phyloP scores from a whole-genome alignment of 768 basidiomycete genomes.

The Pisolithus tinctorius region DNA sequence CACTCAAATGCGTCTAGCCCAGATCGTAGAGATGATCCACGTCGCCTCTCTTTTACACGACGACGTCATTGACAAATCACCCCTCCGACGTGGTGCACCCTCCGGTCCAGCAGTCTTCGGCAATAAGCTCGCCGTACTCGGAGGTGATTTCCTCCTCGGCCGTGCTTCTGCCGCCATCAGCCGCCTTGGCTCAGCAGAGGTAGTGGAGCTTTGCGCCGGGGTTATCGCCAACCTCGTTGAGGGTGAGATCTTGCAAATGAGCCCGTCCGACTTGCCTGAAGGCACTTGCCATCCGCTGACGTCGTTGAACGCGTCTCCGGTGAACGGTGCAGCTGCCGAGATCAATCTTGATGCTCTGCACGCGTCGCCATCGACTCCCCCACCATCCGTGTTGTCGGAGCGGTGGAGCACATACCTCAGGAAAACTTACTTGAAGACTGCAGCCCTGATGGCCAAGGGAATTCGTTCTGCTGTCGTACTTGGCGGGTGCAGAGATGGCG shows the following conservation, averaged over 20 bases:
- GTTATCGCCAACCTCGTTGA: slow-evolving; percentile 94
- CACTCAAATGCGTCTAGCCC: slow-evolving; percentile 86
- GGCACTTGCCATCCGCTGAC: background rate
- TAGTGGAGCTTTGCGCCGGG: slow-evolving; percentile 87
- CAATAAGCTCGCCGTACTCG: slow-evolving; percentile 91
- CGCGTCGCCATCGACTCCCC: slow-evolving; percentile 29
- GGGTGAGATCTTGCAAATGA: slow-evolving; percentile 85
- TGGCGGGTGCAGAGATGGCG: slow-evolving; percentile 72
- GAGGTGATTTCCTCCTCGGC: slow-evolving; percentile 92
- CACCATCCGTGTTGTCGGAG: slow-evolving; percentile 32
- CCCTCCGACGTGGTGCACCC: slow-evolving; percentile 62
- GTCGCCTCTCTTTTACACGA: slow-evolving; percentile 92
- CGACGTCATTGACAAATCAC: slow-evolving; percentile 73
- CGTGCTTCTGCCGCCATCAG: slow-evolving; percentile 84
- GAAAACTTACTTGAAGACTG: slow-evolving; percentile 92
- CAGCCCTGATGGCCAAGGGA: slow-evolving; percentile 85
- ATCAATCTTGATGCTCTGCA: slow-evolving; percentile 35
- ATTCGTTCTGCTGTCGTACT: slow-evolving; percentile 82
- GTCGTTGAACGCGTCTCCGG: background rate
- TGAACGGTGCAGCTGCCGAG: background rate
- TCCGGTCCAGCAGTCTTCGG: slow-evolving; percentile 74
- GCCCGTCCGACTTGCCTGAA: slow-evolving; percentile 1
- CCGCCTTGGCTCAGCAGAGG: slow-evolving; percentile 79
- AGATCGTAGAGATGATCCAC: slow-evolving; percentile 98
- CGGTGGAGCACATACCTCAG: slow-evolving; percentile 78